Conservation (phyloP, 139 green algal genomes). For the Coccomyxa sp. region DNA sequence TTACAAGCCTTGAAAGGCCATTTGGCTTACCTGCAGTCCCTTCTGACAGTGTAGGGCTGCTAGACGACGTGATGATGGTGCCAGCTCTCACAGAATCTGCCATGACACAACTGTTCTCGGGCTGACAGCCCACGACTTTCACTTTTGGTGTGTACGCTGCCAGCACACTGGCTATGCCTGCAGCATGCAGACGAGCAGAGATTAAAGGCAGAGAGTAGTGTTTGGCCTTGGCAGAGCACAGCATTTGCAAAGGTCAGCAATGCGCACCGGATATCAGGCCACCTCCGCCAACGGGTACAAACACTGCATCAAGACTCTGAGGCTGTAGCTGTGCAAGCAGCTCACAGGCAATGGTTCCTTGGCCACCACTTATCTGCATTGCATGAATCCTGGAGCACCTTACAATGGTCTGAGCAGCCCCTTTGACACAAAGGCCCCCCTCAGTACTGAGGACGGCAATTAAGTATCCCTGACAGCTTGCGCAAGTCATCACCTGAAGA, state of each 20-base stretch:
- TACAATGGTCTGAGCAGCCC: not conserved
- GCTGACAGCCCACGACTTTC: constrained; percentile 50
- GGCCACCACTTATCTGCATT: constrained; percentile 38
- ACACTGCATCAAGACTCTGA: constrained; percentile 32
- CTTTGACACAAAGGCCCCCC: not conserved
- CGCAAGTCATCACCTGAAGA: constrained; percentile 24
- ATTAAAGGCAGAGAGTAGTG: not conserved
- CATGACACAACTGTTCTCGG: constrained; percentile 47
- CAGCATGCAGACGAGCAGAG: not conserved
- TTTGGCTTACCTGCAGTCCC: constrained; percentile 31
- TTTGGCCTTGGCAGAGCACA: not conserved
- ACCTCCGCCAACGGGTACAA: constrained; percentile 65
- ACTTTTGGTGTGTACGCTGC: constrained; percentile 36
- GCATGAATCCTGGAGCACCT: not conserved
- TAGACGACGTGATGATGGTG: constrained; percentile 19
- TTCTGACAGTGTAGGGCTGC: constrained; percentile 43
- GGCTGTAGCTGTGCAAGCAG: constrained; percentile 39
- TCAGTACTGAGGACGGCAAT: not conserved
- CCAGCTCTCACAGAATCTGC: constrained; percentile 34
- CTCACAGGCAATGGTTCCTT: constrained; percentile 56
- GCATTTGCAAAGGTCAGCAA: not conserved
- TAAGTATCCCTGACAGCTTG: not conserved
- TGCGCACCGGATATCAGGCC: constrained; percentile 46
- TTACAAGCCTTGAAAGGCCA: not conserved
- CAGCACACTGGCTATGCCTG: too few species aligned